Evolutionary conservation across 176 grass and related monocot species (phyloP), one percentile per base, ranked within the genome.

Genomic region (Zoysia pacifica): DNA sequence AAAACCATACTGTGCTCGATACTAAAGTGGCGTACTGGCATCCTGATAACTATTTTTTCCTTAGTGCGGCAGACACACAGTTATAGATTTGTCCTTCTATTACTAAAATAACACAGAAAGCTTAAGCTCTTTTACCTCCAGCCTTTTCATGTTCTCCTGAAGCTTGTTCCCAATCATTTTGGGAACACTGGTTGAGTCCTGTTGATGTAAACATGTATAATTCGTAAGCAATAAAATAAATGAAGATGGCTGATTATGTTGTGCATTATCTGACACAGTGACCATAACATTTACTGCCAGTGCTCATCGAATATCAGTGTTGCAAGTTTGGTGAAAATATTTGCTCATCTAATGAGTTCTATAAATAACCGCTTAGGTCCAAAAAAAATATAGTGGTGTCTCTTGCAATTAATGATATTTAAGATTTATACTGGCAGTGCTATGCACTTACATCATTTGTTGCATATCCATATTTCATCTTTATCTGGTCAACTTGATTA

Each of bases 401-500:
- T 19, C 15, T 36, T 72, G 11, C 18, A 50, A 54, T 43, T 69
- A 62, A 67, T 84, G 28, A 58, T 11, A n/a, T 56, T 72, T 45
- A 48, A 58, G 44, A 74, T 74, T 39, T 75, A 28, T 28, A 42
- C 11, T 62, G 4, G 48, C 54, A 48, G 20, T 66, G 78, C 20
- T 61, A 49, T 62, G 44, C 38, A 88, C 94, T 92, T 80, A 99
- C 96, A 72, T 89, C 87, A 76, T 69, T 99, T 79, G 68, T 72
- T 15, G 92, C 65, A 82, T 93, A 99, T 76, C 96, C 90, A 68
- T 99, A 99, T 72, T 99, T 95, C 72, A 89, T 90, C 78, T 95
- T 99, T 88, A 99, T 95, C 81, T 93, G 90, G 82, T 99, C 88
- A 11, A 99, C 86, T 53, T 89, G 82, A 71, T 79, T 93, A 44